Evolutionary conservation across 2,329 filamentous ascomycete species (phyloP), one percentile per base, ranked within the genome.

Genomic region (Chaetothyriales sp.): DNA sequence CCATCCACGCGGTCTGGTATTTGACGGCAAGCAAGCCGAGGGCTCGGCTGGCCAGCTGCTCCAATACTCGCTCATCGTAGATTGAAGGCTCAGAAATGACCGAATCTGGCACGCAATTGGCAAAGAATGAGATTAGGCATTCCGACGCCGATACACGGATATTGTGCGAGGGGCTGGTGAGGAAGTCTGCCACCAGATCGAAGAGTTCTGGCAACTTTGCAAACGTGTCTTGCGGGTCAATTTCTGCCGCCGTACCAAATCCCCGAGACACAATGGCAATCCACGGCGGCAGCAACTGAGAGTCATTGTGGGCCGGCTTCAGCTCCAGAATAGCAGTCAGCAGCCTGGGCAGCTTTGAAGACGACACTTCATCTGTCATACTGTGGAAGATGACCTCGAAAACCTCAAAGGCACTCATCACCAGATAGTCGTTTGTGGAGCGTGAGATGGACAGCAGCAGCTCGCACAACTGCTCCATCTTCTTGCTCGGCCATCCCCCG

Each of bases 381-480:
- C 89, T 85, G 61, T 85, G 84, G 59, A 98, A 97, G 45, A 97
- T 94, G 66, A 94, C 85, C 67, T 98, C 92, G 62, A 98, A 98
- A 3, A 97, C 90, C 59, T 95, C 90, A 62, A 98, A 95, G 0
- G 89, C 86, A 9, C 87, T 85, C 83, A 97, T 94, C 29, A 89
- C 94, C 74, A 98, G 83, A 67, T 90, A 94, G 66, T 97, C 89
- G 66, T 94, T 95, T 67, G 82, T 92, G 7, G 86, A 89, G 64
- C 83, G 83, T 28, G 90, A 90, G 56, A 97, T 94, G 59, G 82
- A 82, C 60, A 98, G 79, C 53, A 98, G 72, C 50, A 95, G 72
- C 67, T 97, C 89, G 67, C 89, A 95, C 33, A 98, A 73, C 2
- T 84, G 76, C 69, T 98, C 92, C 51, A 95, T 94, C 70, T 94